Percentiles rank a stretch among this genome's conserved stretches.
Conservation (phyloP, 441 rosid species). For the Populus hybrid region DNA sequence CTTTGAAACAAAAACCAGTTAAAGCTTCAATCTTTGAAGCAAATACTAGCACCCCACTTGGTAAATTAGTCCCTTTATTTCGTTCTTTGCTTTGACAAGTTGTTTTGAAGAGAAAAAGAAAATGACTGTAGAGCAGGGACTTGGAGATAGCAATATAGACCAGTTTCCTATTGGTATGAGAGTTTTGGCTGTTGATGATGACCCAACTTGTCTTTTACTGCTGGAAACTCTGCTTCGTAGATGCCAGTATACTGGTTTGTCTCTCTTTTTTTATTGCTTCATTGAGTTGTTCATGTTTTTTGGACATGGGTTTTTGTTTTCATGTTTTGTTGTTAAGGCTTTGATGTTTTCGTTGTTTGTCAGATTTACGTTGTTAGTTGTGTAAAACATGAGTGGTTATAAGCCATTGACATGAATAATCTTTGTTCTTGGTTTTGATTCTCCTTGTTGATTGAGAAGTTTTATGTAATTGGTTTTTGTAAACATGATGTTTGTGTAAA, state of each 20-base stretch:
- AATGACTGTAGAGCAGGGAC: slow-evolving; percentile 61
- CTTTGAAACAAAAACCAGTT: background rate
- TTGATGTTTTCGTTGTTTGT: slow-evolving; percentile 8
- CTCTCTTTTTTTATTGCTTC: background rate
- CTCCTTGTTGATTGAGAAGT: background rate
- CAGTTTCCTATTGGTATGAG: slow-evolving; percentile 85
- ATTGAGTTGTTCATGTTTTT: slow-evolving; percentile 11
- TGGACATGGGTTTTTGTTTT: slow-evolving; percentile 13
- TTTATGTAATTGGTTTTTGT: background rate
- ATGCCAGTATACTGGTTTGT: slow-evolving; percentile 76
- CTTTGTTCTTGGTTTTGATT: background rate
- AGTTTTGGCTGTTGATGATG: slow-evolving; percentile 95
- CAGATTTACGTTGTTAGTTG: background rate
- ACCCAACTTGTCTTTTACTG: slow-evolving; percentile 70
- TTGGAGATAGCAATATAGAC: slow-evolving; percentile 34
- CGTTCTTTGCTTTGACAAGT: slow-evolving; percentile 8
- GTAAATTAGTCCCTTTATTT: background rate
- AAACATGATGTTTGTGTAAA: slow-evolving; percentile 9
- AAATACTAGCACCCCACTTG: background rate
- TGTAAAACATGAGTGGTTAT: background rate
- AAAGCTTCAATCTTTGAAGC: background rate
- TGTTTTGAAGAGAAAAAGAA: slow-evolving; percentile 3
- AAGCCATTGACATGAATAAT: background rate
- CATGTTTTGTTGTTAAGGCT: slow-evolving; percentile 1
- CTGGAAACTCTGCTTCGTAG: slow-evolving; percentile 66